These are phyloP conservation scores for Rhinocladiella mackenziei DNA, from an alignment of 2,329 filamentous ascomycete genomes.

Conservation along the genomic window DNA sequence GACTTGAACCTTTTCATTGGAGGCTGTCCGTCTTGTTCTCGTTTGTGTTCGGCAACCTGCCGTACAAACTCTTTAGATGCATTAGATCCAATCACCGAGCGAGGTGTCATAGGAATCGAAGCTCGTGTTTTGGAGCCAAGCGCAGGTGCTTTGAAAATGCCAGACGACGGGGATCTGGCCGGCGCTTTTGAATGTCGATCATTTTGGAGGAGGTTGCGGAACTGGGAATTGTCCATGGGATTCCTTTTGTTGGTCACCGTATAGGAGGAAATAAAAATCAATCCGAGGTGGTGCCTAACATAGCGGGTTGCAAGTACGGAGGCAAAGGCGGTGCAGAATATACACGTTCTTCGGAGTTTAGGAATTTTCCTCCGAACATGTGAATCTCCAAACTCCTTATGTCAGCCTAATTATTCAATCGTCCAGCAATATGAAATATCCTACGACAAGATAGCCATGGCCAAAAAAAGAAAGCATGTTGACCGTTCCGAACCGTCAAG, in stretches of 20 bases:
- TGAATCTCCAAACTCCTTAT: no score
- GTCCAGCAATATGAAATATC: no score
- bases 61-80: slow-evolving; percentile 76
- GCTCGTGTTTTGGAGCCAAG: slow-evolving; percentile 74
- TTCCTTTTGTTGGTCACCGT: no score
- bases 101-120: slow-evolving; percentile 94
- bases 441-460: slow-evolving; percentile 18
- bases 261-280: no score
- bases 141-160: slow-evolving; percentile 46
- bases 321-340: no score
- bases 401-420: no score
- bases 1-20: slow-evolving; percentile 71
- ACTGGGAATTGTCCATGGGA: slow-evolving; percentile 94
- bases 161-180: slow-evolving; percentile 42
- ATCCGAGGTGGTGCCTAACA: no score
- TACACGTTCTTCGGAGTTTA: no score
- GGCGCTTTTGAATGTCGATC: slow-evolving; percentile 4
- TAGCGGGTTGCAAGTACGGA: no score
- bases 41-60: slow-evolving; percentile 73
- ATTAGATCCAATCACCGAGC: slow-evolving; percentile 30
- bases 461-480: slow-evolving; percentile 14
- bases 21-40: slow-evolving; percentile 48
- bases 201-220: slow-evolving; percentile 68
- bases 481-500: slow-evolving; percentile 5
- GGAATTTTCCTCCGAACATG: no score